Evolutionary conservation across 306 rosid species (phyloP).

Genomic region (Gastrolobium villosum): DNA sequence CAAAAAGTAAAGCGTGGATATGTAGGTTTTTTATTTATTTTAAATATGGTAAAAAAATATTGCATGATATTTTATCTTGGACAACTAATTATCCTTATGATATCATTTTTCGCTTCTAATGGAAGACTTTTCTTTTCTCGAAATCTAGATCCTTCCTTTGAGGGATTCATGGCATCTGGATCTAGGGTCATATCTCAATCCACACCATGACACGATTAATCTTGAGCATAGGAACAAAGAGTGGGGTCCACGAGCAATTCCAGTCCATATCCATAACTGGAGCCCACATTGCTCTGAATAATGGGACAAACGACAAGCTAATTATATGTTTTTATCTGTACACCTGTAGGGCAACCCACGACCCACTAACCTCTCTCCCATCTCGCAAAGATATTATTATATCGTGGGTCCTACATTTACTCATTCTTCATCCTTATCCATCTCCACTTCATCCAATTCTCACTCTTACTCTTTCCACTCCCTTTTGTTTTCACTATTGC

Average conservation of each 20-base stretch:
- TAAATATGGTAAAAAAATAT: no score
- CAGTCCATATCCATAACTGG: constrained; percentile 3
- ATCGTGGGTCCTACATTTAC: constrained; percentile 50
- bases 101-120: no score
- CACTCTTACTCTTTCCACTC: constrained; percentile 40
- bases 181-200: background rate
- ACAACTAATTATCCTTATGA: no score
- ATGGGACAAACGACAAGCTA: constrained; percentile 50
- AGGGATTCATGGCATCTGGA: background rate
- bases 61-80: no score
- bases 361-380: background rate
- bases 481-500: constrained; percentile 19
- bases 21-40: no score
- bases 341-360: constrained; percentile 40
- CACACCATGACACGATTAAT: background rate
- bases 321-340: background rate
- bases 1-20: no score
- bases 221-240: background rate
- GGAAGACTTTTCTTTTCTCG: background rate
- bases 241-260: constrained; percentile 31
- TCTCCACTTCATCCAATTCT: background rate
- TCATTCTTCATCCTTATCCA: constrained; percentile 70
- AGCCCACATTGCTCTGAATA: constrained; percentile 44
- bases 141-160: background rate
- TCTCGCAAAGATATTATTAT: constrained; percentile 48